phyloP scores from a whole-genome alignment of 2,329 filamentous ascomycete species.

The Lachnellula hyalina region DNA sequence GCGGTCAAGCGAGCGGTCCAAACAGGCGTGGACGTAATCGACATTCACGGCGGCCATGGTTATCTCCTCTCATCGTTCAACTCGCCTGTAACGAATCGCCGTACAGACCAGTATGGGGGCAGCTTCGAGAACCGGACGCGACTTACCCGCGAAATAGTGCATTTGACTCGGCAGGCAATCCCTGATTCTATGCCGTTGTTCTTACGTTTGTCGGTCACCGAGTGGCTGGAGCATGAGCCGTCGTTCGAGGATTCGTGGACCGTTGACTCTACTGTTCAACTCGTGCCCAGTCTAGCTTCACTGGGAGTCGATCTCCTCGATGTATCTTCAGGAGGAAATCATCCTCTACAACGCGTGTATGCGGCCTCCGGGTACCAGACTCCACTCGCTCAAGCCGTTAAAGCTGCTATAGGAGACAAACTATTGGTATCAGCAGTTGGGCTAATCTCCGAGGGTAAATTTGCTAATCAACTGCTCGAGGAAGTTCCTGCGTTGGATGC shows the following conservation, averaged over 20 bases:
- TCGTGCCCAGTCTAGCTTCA: conserved; percentile 65
- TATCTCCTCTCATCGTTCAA: conserved; percentile 62
- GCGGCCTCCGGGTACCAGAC: no score
- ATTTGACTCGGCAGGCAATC: conserved; percentile 44
- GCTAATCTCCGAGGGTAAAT: no score
- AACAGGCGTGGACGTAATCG: conserved; percentile 56
- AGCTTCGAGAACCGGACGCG: conserved; percentile 57
- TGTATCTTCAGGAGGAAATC: conserved; percentile 71
- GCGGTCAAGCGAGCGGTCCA: conserved; percentile 30
- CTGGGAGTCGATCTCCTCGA: conserved; percentile 79
- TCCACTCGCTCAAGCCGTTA: no score
- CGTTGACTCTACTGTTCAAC: conserved; percentile 39
- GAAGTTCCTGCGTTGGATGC: no score
- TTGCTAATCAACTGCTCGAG: no score
- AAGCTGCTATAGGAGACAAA: no score
- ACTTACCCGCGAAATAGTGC: conserved; percentile 48
- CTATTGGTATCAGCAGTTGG: no score
- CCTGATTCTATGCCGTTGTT: conserved; percentile 49
- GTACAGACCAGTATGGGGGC: conserved; percentile 59
- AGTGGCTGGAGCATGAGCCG: conserved; percentile 47
- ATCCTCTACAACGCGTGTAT: conserved; percentile 52
- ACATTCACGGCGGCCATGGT: conserved; percentile 55
- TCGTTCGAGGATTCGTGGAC: conserved; percentile 17
- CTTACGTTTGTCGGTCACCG: conserved; percentile 52
- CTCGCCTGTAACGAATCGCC: conserved; percentile 50